Evolutionary conservation across 1,139 yeast genomes (phyloP).

Genomic region (Yamadazyma sp.): DNA sequence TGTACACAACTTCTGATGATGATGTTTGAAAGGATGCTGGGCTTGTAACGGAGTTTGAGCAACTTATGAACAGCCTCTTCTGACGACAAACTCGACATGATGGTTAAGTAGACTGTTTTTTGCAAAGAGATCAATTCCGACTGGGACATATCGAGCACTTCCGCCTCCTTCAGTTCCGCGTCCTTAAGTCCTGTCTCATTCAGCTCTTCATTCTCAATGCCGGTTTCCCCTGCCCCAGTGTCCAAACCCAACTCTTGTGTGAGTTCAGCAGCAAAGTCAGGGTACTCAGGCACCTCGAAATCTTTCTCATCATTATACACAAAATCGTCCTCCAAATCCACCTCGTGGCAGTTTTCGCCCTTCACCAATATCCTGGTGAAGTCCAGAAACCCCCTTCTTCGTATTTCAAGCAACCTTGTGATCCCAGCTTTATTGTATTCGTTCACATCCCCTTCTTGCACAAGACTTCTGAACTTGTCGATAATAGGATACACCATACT

Average conservation of each 20-base stretch:
- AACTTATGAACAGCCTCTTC: constrained; percentile 93
- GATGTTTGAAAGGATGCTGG: constrained; percentile 63
- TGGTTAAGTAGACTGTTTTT: constrained; percentile 73
- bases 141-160: constrained; percentile 63
- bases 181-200: constrained; percentile 11
- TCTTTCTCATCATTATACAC: constrained; percentile 46
- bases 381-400: constrained; percentile 49
- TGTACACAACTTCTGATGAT: constrained; percentile 82
- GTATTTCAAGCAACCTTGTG: constrained; percentile 50
- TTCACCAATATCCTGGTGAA: constrained; percentile 55
- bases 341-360: constrained; percentile 58
- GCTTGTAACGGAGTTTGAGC: constrained; percentile 43
- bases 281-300: constrained; percentile 44
- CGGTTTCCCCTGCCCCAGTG: constrained; percentile 19
- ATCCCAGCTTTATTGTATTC: constrained; percentile 49
- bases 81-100: constrained; percentile 91
- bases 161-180: not conserved
- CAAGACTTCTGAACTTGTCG: constrained; percentile 58
- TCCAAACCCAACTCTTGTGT: constrained; percentile 19
- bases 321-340: constrained; percentile 49
- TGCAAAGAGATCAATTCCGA: constrained; percentile 61
- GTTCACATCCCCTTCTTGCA: constrained; percentile 55
- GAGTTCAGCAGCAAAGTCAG: constrained; percentile 17
- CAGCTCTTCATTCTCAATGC: constrained; percentile 12
- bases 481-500: constrained; percentile 48